Conservation (phyloP, 768 basidiomycete species). For the Amanita rubescens region DNA sequence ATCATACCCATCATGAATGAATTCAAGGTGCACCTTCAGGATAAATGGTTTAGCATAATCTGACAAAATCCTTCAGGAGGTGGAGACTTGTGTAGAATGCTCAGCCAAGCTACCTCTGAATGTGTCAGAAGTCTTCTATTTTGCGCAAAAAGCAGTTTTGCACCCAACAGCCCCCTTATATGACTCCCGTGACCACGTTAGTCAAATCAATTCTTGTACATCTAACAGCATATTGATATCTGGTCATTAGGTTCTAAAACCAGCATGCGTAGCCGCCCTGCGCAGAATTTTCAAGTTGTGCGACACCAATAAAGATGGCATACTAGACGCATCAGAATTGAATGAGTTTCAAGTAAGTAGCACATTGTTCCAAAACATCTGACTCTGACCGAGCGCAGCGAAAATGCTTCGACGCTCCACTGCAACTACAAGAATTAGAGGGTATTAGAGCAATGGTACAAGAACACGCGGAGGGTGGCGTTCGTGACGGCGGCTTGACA, state of each 20-base stretch:
- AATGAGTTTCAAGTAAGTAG: conserved; percentile 88
- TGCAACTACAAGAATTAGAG: conserved; percentile 90
- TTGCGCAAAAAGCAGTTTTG: conserved; percentile 95
- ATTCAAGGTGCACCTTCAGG: conserved; percentile 67
- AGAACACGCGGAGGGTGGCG: conserved; percentile 66
- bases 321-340: conserved; percentile 83
- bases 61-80: conserved; percentile 56
- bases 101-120: conserved; percentile 89
- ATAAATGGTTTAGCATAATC: conserved; percentile 4
- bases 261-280: conserved; percentile 82
- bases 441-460: conserved; percentile 93
- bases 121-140: conserved; percentile 96
- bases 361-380: background rate
- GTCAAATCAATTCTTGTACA: conserved; percentile 21
- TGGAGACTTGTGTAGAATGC: conserved; percentile 96
- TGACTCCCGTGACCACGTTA: conserved; percentile 89
- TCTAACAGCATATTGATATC: conserved; percentile 9
- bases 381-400: conserved; percentile 37
- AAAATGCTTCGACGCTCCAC: conserved; percentile 91
- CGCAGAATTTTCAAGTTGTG: conserved; percentile 95
- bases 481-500: conserved; percentile 76
- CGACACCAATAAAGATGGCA: conserved; percentile 89
- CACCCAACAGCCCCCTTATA: conserved; percentile 97
- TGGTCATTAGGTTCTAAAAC: conserved; percentile 70
- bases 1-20: conserved; percentile 97